Evolutionary conservation across 73 alveolate genomes (phyloP).

Genomic region (Breviolum minutum): DNA sequence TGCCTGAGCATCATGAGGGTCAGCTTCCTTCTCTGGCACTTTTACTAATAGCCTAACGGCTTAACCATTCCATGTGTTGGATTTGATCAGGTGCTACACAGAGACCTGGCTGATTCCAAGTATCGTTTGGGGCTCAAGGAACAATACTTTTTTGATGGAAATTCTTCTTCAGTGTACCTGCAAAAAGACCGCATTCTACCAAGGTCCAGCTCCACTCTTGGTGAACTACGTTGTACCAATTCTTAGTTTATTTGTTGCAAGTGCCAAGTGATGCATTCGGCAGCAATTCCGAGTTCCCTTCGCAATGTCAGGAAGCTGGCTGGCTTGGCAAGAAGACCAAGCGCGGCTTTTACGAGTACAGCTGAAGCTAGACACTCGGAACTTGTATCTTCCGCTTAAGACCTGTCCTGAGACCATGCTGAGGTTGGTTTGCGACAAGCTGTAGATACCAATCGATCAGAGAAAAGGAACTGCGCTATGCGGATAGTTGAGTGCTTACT

Average conservation of each 20-base stretch:
- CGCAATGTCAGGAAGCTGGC: constrained; percentile 59
- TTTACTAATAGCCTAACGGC: background rate
- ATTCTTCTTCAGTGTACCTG: background rate
- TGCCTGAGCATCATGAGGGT: constrained; percentile 95
- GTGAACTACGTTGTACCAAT: constrained; percentile 98
- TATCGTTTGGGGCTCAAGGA: constrained; percentile 95
- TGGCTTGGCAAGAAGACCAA: constrained; percentile 99
- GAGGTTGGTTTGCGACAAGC: constrained; percentile 32
- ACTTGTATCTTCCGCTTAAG: background rate
- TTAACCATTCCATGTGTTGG: background rate
- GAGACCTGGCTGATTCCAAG: constrained; percentile 99
- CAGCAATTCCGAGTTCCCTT: background rate
- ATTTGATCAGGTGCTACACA: constrained; percentile 97
- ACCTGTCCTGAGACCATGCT: background rate
- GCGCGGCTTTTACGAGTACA: constrained; percentile 99
- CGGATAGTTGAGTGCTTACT: background rate
- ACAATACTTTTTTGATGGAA: background rate
- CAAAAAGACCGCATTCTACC: background rate
- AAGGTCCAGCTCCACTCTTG: constrained; percentile 98
- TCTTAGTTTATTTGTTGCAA: background rate
- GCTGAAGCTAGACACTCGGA: background rate
- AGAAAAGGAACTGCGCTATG: background rate
- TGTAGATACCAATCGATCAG: background rate
- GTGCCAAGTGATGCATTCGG: background rate
- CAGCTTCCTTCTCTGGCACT: background rate